These are phyloP conservation scores for Nitzschia palea DNA, from an alignment of 108 stramenopile genomes.

Conservation along the genomic window DNA sequence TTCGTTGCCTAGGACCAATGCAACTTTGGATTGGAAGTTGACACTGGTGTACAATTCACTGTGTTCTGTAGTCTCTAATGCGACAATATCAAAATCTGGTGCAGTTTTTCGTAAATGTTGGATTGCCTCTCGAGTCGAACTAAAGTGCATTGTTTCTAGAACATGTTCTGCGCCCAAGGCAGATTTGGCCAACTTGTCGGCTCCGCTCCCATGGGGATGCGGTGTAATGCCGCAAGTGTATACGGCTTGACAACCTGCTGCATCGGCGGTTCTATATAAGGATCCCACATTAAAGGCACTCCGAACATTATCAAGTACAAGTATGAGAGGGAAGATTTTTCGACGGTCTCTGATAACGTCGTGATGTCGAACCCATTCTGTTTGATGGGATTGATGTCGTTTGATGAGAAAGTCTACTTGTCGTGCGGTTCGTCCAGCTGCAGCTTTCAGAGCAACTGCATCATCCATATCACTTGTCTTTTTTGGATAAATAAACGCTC, in stretches of 20 bases:
- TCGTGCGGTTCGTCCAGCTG: conserved; percentile 59
- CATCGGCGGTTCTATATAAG: conserved; percentile 86
- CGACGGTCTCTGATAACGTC: conserved; percentile 36
- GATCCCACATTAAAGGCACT: conserved; percentile 88
- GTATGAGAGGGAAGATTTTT: conserved; percentile 64
- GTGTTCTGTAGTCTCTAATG: conserved; percentile 83
- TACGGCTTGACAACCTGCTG: conserved; percentile 38
- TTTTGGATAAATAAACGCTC: conserved; percentile 67
- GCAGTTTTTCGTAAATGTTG: conserved; percentile 32
- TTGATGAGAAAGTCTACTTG: conserved; percentile 83
- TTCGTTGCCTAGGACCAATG: conserved; percentile 85
- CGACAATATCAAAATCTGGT: conserved; percentile 47
- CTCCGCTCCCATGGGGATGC: conserved; percentile 71
- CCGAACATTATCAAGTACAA: conserved; percentile 85
- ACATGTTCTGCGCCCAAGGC: conserved; percentile 74
- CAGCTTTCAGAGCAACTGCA: conserved; percentile 24
- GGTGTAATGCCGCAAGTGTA: conserved; percentile 78
- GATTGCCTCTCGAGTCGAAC: conserved; percentile 60
- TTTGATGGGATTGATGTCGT: conserved; percentile 63
- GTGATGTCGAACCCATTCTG: conserved; percentile 76
- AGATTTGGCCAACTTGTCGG: conserved; percentile 79
- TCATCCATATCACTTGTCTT: conserved; percentile 10
- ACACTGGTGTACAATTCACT: conserved; percentile 54
- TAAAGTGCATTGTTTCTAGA: conserved; percentile 70
- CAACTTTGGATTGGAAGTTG: not conserved